phyloP scores from a whole-genome alignment of 768 basidiomycete genomes.

The Rhodotorula sphaerocarpa region DNA sequence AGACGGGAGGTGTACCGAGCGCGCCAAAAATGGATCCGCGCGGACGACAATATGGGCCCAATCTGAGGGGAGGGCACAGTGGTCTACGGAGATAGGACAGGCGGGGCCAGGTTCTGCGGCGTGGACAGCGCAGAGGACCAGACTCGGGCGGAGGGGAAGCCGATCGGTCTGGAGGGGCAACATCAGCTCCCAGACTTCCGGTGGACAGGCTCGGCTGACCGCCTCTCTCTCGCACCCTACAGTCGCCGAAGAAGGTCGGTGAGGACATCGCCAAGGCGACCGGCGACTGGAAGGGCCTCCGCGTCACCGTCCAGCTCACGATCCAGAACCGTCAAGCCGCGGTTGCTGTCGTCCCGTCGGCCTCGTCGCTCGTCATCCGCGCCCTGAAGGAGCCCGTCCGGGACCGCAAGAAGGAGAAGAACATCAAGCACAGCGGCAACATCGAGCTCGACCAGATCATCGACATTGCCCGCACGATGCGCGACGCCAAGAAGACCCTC shows the following conservation, averaged over 20 bases:
- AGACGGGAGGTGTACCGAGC: too few relatives aligned
- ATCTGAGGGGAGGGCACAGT: too few relatives aligned
- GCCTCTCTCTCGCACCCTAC: background rate
- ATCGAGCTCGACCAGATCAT: slow-evolving; percentile 64
- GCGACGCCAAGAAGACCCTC: slow-evolving; percentile 86
- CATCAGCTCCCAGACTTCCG: too few relatives aligned
- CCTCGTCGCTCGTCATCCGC: slow-evolving; percentile 92
- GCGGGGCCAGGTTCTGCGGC: too few relatives aligned
- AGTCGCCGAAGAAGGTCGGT: slow-evolving; percentile 99
- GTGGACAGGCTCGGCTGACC: too few relatives aligned
- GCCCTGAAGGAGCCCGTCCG: slow-evolving; percentile 99
- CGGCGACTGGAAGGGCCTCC: slow-evolving; percentile 96
- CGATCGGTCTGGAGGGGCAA: too few relatives aligned
- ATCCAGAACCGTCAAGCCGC: slow-evolving; percentile 99
- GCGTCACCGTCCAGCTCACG: slow-evolving; percentile 95
- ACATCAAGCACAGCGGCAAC: slow-evolving; percentile 97
- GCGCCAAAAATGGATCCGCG: too few relatives aligned
- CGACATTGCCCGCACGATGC: slow-evolving; percentile 94
- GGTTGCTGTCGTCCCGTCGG: slow-evolving; percentile 92
- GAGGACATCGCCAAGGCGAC: slow-evolving; percentile 99
- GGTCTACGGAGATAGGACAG: too few relatives aligned
- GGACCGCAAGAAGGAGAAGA: slow-evolving; percentile 99
- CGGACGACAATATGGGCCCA: too few relatives aligned
- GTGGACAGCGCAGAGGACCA: too few relatives aligned
- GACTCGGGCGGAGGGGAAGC: too few relatives aligned